Base-by-base conservation (phyloP, 164 flowering plant species). In the Malania oleifera region DNA sequence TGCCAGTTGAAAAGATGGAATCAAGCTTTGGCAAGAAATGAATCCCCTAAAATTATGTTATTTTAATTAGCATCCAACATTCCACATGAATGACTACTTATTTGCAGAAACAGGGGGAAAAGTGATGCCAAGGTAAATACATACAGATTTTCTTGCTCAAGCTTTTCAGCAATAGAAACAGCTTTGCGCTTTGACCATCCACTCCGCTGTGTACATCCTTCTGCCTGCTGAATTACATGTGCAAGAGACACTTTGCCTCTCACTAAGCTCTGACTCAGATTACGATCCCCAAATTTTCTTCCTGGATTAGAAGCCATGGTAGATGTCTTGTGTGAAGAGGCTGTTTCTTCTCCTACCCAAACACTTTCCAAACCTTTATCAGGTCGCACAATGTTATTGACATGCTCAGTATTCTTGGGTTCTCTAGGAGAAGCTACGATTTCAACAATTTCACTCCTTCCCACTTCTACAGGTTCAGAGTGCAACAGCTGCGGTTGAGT, bases 101-200 rank as follows among this genome's bases (percentile, higher is more conserved):
- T 9, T 31, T 4, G 35, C n/a, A n/a, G n/a, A 58, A 52, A 25
- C 20, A 46, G 20, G 52, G 3, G 47, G 25, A 45, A 17, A 10
- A 27, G 39, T 18, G 65, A 58, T 25, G 24, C 22, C 38, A 53
- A 20, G 17, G 41, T 1, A 15, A 62, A 45, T 41, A 77, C 97
- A 3, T 80, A 95, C 99, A 90, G 68, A 71, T 90, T 93, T 63
- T 88, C 96, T 68, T 86, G 91, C 64, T 90, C 96, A 50, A 88
- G 95, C 79, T 86, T 90, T 70, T 90, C 95, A 46, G 99, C 95
- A 50, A 91, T 91, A 29, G 96, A 95, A 56, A 91, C 84, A 26
- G 91, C 91, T 74, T 89, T 91, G 45, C 84, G 79, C 61, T 70
- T 85, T 24, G 97, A 75, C 92, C 95, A 87, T 51, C 82, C 86